phyloP scores from a whole-genome alignment of 2,329 filamentous ascomycete species.

The Pseudodiploospora longispora region DNA sequence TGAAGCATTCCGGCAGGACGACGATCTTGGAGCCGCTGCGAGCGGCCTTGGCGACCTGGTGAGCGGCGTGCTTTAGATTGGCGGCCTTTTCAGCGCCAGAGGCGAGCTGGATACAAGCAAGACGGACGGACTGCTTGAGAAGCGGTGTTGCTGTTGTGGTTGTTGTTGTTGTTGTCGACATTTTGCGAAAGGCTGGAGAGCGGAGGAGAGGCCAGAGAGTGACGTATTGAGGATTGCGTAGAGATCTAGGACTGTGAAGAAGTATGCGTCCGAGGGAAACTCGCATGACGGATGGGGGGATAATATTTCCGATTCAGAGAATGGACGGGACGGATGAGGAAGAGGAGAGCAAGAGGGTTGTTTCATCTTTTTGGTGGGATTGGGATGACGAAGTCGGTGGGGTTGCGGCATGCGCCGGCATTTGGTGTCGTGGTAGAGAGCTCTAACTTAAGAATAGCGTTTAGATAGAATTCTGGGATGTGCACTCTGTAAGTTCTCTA shows the following conservation, averaged over 20 bases:
- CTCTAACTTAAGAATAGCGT: too few species aligned
- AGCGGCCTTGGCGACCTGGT: constrained; percentile 76
- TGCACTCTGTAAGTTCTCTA: too few species aligned
- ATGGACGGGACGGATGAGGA: too few species aligned
- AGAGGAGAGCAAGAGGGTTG: too few species aligned
- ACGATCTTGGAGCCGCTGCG: constrained; percentile 71
- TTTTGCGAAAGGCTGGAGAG: constrained; percentile 21
- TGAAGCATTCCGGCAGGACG: constrained; percentile 97
- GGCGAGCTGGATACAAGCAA: constrained; percentile 75
- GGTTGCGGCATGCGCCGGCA: too few species aligned
- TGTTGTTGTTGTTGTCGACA: constrained; percentile 24
- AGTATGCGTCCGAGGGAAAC: constrained; percentile 1
- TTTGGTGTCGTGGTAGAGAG: too few species aligned
- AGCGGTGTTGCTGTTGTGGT: constrained; percentile 35
- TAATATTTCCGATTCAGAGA: too few species aligned
- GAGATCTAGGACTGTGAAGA: constrained; percentile 1
- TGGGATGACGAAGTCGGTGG: too few species aligned
- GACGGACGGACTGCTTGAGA: constrained; percentile 68
- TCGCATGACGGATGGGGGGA: constrained; percentile 1
- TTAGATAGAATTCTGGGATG: too few species aligned
- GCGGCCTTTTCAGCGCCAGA: constrained; percentile 73
- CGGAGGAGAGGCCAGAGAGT: constrained; percentile 10
- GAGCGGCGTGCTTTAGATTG: constrained; percentile 75
- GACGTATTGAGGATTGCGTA: constrained; percentile 8
- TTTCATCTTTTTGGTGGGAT: too few species aligned